Evolutionary conservation across 1,139 yeast genomes (phyloP).

Genomic region (Lodderomyces metapsilosis): DNA sequence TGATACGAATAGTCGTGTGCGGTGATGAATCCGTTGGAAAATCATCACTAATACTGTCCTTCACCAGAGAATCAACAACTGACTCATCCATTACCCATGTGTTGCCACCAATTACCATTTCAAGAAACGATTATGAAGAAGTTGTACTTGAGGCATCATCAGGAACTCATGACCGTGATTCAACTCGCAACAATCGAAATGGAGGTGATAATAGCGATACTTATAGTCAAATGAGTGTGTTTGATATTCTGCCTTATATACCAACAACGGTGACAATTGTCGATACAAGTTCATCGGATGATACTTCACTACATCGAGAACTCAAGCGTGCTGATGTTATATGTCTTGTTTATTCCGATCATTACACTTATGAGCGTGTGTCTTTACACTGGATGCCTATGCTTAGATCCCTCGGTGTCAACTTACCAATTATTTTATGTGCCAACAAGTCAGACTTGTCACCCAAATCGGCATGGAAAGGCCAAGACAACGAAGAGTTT

Average conservation of each 20-base stretch:
- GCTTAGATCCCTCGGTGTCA: constrained; percentile 89
- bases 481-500: constrained; percentile 66
- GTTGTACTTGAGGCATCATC: neutral
- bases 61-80: constrained; percentile 77
- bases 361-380: constrained; percentile 88
- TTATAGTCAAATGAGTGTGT: neutral
- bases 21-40: constrained; percentile 97
- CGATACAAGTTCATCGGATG: constrained; percentile 76
- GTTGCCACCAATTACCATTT: constrained; percentile 77
- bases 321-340: constrained; percentile 85
- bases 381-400: constrained; percentile 93
- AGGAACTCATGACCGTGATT: neutral
- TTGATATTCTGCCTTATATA: constrained; percentile 26
- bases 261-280: constrained; percentile 71
- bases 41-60: constrained; percentile 69
- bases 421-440: constrained; percentile 85
- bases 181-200: neutral
- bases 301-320: constrained; percentile 61
- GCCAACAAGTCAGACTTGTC: constrained; percentile 73
- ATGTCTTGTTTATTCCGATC: constrained; percentile 90
- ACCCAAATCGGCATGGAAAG: constrained; percentile 17
- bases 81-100: constrained; percentile 69
- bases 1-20: constrained; percentile 78
- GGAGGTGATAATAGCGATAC: neutral
- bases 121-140: constrained; percentile 38